Percentiles rank a stretch among this genome's conserved stretches.
Evolutionary conservation across 2,329 filamentous ascomycete genomes (phyloP).

Genomic region (Bimuria novae-zelandiae): DNA sequence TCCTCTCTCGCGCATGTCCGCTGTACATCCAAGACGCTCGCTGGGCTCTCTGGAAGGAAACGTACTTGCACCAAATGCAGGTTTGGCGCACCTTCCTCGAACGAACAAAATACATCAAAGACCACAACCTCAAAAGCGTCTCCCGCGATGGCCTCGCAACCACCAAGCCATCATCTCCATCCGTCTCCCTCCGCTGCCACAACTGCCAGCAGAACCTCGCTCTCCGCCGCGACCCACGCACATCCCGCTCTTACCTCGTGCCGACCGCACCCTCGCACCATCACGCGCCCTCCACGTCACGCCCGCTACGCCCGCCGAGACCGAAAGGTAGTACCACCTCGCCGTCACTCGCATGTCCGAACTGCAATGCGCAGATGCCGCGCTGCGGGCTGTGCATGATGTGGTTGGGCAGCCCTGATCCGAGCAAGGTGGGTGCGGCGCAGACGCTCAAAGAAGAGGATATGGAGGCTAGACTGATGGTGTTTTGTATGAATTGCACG

Average conservation of each 20-base stretch:
- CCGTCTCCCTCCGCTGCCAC: constrained; percentile 75
- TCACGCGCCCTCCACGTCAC: background rate
- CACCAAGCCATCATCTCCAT: constrained; percentile 65
- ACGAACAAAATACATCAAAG: constrained; percentile 77
- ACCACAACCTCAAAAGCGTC: constrained; percentile 70
- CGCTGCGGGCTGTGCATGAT: constrained; percentile 65
- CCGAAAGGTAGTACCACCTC: constrained; percentile 35
- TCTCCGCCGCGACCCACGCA: constrained; percentile 34
- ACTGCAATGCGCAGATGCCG: constrained; percentile 66
- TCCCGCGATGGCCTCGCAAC: constrained; percentile 67
- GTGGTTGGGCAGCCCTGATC: constrained; percentile 64
- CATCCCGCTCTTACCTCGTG: constrained; percentile 25
- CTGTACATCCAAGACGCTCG: constrained; percentile 78
- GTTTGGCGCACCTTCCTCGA: constrained; percentile 72
- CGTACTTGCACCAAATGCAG: constrained; percentile 72
- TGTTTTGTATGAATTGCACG: constrained; percentile 66
- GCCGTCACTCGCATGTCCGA: constrained; percentile 61
- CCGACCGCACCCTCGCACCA: constrained; percentile 15
- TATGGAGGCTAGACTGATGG: constrained; percentile 59
- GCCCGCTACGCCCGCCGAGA: constrained; percentile 13
- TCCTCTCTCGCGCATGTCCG: constrained; percentile 74
- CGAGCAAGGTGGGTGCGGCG: constrained; percentile 48
- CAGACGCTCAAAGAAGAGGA: constrained; percentile 49
- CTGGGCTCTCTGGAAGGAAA: constrained; percentile 77
- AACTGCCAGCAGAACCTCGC: constrained; percentile 69